Base-by-base conservation (phyloP, 768 basidiomycete species). In the Strobilomyces confusus region DNA sequence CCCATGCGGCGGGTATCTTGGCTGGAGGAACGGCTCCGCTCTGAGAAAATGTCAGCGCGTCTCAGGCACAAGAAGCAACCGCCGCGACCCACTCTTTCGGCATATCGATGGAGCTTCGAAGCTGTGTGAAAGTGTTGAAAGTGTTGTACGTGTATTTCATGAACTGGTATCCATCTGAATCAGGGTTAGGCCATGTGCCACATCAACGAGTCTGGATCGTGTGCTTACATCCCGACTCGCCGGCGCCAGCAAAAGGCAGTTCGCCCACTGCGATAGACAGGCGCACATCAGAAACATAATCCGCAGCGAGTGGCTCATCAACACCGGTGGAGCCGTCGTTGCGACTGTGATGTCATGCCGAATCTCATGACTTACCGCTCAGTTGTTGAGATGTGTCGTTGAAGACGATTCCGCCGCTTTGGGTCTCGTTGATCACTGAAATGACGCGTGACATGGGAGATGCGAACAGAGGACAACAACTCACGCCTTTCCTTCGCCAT, bases 351-450 rank as follows among this genome's bases (percentile, higher is more conserved):
- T 57, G 44, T 60, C 55, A 55, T 48, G 44, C 26, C 19, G 7
- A 6, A 11, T 38, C 46, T 34, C 12, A 19, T 30, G 36, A 57
- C 75, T 19, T 52, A 83, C 82, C 72, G 20, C 69, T 57, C 8
- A 84, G 64, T 37, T 82, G 82, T 57, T 77, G 75, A 65, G 86
- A 70, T 0, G 77, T 78, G 54, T 89, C 87, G 55, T 87, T 87
- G 51, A 83, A 76, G 0, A 77, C 67, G 5, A 83, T 65, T 20
- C 69, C 69, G 1, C 87, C 87, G 51, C 83, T 86, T 45, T 69
- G 72, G 0, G 86, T 87, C 41, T 72, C 68, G 17, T 74, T 67
- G 46, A 82, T 58, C 44, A 89, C 85, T 87, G 17, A 0, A 26
- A 32, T 6, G 9, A 30, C 5, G 17, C 42, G 19, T 63, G 46